Evolutionary conservation across 768 basidiomycete species (phyloP).

Genomic region (Leccinum imitatum): DNA sequence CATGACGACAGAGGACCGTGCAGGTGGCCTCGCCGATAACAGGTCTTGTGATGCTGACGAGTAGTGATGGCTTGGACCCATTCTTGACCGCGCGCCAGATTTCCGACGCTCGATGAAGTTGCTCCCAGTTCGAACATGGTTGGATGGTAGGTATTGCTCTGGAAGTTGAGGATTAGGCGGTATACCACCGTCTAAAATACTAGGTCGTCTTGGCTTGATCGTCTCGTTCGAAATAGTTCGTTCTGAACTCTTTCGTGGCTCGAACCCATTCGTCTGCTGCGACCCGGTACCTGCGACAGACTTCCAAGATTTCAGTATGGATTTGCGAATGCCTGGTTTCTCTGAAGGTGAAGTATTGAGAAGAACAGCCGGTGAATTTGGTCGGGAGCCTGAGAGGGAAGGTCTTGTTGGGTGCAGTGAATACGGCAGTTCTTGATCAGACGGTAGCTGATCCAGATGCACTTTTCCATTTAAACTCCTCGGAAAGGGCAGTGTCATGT

Average conservation of each 20-base stretch:
- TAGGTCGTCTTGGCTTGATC: conserved; percentile 46
- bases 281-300: conserved; percentile 39
- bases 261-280: conserved; percentile 30
- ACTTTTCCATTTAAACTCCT: conserved; percentile 16
- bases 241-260: conserved; percentile 41
- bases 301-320: conserved; percentile 69
- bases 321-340: conserved; percentile 56
- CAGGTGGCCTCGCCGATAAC: conserved; percentile 14
- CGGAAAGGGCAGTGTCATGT: conserved; percentile 29
- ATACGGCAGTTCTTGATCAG: conserved; percentile 63
- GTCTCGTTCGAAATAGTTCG: conserved; percentile 35
- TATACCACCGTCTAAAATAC: conserved; percentile 45
- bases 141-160: conserved; percentile 41
- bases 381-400: conserved; percentile 34
- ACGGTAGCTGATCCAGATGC: conserved; percentile 51
- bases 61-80: conserved; percentile 17
- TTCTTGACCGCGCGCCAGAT: conserved; percentile 19
- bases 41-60: conserved; percentile 34
- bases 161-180: conserved; percentile 67
- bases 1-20: conserved; percentile 15
- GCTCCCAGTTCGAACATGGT: conserved; percentile 34
- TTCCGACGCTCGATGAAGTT: conserved; percentile 31
- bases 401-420: conserved; percentile 40
- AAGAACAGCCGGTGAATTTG: conserved; percentile 26
- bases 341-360: conserved; percentile 34